Evolutionary conservation across 164 flowering plant genomes (phyloP), one percentile per base, ranked within the genome.

Genomic region (Sextonia rubra): DNA sequence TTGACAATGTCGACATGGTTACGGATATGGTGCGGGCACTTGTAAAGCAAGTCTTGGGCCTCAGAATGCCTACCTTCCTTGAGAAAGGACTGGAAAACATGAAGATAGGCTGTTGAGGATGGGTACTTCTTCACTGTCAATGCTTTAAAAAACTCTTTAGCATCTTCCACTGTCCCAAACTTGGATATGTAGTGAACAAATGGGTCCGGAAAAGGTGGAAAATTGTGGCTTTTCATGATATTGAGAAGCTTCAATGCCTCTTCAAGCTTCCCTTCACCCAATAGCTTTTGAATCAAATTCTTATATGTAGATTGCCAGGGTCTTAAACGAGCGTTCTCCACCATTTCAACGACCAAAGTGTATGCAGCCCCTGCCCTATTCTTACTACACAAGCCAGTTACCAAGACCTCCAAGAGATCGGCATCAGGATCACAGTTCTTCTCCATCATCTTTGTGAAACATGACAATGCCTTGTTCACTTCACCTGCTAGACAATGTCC

Each of bases 231-330:
- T 82, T 87, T 93, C 99, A 93, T 93, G 61, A 85, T 64, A 12
- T 71, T 75, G 52, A 96, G 90, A 79, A 96, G 90, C 27, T 85
- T 73, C 66, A 88, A 11, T 11, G 97, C 93, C 75, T 95, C 99
- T 70, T 96, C 94, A 12, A 91, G 81, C 78, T 82, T 89, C 70
- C 86, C 81, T 56, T 72, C 85, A 18, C 74, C 83, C 47, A 93
- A 64, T 69, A 95, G 85, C 74, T 79, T 84, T 65, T 90, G 77
- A 69, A 90, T 91, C 81, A 95, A 63, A 56, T 37, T 69, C 75
- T 91, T 93, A 74, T 79, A 91, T 12, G 97, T 96, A 32, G 90
- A 85, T 82, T 92, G 97, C 98, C 97, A 91, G 8, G 99, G 99
- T 74, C 77, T 85, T 63, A 96, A 30, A 7, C 60, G 76, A 60